Evolutionary conservation across 352 stramenopile species (phyloP).

Genomic region (Phytophthora tentaculata): DNA sequence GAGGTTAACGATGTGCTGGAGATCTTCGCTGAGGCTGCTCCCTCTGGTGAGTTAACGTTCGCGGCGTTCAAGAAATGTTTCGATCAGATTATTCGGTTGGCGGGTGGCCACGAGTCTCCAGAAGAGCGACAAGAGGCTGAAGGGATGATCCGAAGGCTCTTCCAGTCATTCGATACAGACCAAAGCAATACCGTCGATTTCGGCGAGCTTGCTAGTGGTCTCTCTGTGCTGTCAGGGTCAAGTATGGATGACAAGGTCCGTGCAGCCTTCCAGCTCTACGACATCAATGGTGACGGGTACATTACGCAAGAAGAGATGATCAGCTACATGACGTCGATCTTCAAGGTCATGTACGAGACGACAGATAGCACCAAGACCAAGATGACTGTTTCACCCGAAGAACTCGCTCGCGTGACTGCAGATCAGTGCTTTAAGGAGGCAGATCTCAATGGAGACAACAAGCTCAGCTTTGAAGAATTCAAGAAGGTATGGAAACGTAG

Average conservation of each 20-base stretch:
- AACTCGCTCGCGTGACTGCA: conserved; percentile 81
- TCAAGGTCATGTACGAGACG: conserved; percentile 91
- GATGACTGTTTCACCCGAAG: conserved; percentile 76
- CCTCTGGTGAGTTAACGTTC: conserved; percentile 79
- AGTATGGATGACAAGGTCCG: conserved; percentile 89
- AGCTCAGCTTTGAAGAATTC: conserved; percentile 90
- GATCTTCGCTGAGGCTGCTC: conserved; percentile 86
- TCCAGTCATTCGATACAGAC: conserved; percentile 85
- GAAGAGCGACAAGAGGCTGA: conserved; percentile 83
- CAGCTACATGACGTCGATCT: conserved; percentile 90
- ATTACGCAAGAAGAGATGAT: conserved; percentile 90
- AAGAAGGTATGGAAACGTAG: conserved; percentile 70
- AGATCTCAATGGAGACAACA: conserved; percentile 84
- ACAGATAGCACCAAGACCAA: conserved; percentile 78
- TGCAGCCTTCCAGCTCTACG: conserved; percentile 86
- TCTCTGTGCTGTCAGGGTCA: conserved; percentile 86
- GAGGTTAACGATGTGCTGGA: conserved; percentile 90
- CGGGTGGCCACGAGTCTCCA: conserved; percentile 64
- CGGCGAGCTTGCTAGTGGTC: conserved; percentile 81
- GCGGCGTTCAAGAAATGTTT: conserved; percentile 89
- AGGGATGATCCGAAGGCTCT: conserved; percentile 81
- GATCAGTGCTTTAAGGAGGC: conserved; percentile 88
- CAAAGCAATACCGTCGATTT: conserved; percentile 90
- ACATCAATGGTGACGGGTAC: conserved; percentile 86
- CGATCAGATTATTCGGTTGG: conserved; percentile 86